These are phyloP conservation scores for Saccharomycopsis amapae DNA, from an alignment of 805 yeast species.

Conservation along the genomic window DNA sequence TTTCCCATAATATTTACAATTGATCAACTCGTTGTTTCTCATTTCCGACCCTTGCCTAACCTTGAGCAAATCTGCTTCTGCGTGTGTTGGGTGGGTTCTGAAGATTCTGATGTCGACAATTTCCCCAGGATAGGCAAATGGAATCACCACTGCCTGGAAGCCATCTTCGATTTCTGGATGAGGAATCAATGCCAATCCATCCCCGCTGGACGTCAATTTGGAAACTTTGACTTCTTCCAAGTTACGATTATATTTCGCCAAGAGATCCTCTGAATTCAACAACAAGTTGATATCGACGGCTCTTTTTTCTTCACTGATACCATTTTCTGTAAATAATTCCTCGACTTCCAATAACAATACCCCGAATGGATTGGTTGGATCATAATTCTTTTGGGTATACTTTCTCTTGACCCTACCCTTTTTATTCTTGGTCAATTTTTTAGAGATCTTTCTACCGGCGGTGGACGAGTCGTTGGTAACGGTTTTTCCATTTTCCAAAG, in stretches of 20 bases:
- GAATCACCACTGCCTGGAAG: slow-evolving; percentile 66
- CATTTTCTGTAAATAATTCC: slow-evolving; percentile 40
- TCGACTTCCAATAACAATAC: slow-evolving; percentile 69
- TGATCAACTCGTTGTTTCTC: slow-evolving; percentile 52
- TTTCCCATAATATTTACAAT: slow-evolving; percentile 80
- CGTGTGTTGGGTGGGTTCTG: slow-evolving; percentile 69
- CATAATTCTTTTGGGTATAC: slow-evolving; percentile 57
- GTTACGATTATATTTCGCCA: slow-evolving; percentile 46
- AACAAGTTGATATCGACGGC: slow-evolving; percentile 59
- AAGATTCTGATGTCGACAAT: slow-evolving; percentile 59
- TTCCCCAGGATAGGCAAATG: slow-evolving; percentile 88
- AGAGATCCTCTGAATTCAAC: slow-evolving; percentile 47
- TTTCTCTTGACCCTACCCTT: slow-evolving; percentile 39
- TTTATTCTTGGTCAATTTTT: slow-evolving; percentile 14
- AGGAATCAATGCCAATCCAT: slow-evolving; percentile 67
- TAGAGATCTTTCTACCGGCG: slow-evolving; percentile 36
- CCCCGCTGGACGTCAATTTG: slow-evolving; percentile 71
- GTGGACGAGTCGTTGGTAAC: not conserved
- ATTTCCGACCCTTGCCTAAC: slow-evolving; percentile 39
- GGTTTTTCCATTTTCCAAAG: not conserved
- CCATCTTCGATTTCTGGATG: slow-evolving; percentile 41
- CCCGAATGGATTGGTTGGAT: slow-evolving; percentile 76
- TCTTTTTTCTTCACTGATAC: slow-evolving; percentile 40
- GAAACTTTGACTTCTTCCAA: slow-evolving; percentile 53
- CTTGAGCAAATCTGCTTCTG: slow-evolving; percentile 64